phyloP scores from a whole-genome alignment of 805 yeast species.

The Yarrowia porcina region DNA sequence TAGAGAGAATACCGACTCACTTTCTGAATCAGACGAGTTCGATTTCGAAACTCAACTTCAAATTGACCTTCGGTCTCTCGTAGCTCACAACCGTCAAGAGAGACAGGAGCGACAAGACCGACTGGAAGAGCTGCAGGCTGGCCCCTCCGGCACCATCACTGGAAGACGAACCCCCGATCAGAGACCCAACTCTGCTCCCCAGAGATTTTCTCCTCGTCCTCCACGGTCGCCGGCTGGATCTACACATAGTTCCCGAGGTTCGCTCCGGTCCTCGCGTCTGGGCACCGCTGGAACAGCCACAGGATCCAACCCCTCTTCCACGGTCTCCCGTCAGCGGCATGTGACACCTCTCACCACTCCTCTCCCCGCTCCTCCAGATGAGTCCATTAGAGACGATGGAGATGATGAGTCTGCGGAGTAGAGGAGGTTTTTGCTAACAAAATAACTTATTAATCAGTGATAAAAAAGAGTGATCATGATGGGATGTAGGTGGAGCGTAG shows the following conservation, averaged over 20 bases:
- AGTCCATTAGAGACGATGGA: background rate
- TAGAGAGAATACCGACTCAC: background rate
- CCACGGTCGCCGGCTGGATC: background rate
- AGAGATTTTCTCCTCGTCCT: background rate
- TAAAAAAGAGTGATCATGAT: background rate
- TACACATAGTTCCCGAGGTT: background rate
- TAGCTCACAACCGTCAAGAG: background rate
- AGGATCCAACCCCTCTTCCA: background rate
- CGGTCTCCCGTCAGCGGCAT: background rate
- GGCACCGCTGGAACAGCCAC: background rate
- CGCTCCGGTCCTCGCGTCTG: background rate
- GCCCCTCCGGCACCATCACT: background rate
- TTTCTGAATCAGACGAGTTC: slow-evolving; percentile 11
- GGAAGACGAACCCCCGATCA: background rate
- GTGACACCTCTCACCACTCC: slow-evolving; percentile 1
- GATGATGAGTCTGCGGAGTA: background rate
- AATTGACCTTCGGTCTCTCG: background rate
- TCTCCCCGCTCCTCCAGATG: background rate
- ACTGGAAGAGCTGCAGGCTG: background rate
- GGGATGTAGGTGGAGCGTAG: too few species aligned
- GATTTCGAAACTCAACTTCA: slow-evolving; percentile 2
- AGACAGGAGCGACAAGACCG: background rate
- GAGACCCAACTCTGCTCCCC: background rate
- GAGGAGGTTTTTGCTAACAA: slow-evolving; percentile 5
- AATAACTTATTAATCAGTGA: slow-evolving; percentile 8